Evolutionary conservation across 2,329 filamentous ascomycete genomes (phyloP), one percentile per base, ranked within the genome.

Genomic region (Epicoccum sorghinum): DNA sequence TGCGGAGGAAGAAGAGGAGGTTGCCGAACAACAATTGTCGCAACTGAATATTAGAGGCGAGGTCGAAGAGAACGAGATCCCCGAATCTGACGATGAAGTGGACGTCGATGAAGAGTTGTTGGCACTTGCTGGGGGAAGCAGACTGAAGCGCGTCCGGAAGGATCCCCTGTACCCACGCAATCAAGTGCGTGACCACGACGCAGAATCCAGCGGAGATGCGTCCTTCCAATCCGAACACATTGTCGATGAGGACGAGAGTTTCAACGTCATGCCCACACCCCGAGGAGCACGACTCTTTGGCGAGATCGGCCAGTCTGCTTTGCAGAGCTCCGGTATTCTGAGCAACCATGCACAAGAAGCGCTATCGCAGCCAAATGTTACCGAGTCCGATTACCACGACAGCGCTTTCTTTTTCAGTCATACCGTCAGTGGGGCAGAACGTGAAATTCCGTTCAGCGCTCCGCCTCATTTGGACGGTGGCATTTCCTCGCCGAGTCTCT

Each of bases 1-100:
- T 45, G 60, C 67, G 3, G 75, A 77, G 49, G 79, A 90, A 62
- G 87, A 89, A 53, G 87, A 89, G 56, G 80, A 85, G 13, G 75
- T 86, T n/a, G 79, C 72, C 9, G 71, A 70, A 47, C 62, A 72
- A 29, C 65, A 75, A 41, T 52, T 76, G 7, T 75, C 73, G 6
- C 73, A 76, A 42, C 76, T 91, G 24, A 89, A 84, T 55, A 75
- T 91, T 1, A 70, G 71, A 13, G 54, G 30, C 22, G 48, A 49
- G 6, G 7, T 51, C 6, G 4, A 56, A 27, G 55, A 58, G 24
- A 77, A 75, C 33, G 68, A 69, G 22, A 59, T 67, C 7, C 59
- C 54, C 5, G 65, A 65, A 18, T 70, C 64, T 1, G 60, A 71
- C 10, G 66, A 70, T 6, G 68, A 73, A 36, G 59, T 55, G 13